Evolutionary conservation across 441 rosid genomes (phyloP).

Genomic region (Arabidopsis lyrata): DNA sequence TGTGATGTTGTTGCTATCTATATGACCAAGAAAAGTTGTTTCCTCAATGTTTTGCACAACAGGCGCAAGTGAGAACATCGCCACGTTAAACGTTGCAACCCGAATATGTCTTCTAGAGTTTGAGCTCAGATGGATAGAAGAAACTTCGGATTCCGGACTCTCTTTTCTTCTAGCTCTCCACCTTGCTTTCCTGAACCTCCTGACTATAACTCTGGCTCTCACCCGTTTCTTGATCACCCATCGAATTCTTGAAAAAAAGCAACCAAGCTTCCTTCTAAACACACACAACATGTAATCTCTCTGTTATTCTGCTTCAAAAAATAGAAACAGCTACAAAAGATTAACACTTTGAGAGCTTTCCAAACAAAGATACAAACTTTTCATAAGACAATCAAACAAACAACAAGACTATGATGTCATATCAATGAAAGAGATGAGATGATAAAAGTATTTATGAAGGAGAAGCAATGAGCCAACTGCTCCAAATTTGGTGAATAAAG

Average conservation of each 20-base stretch:
- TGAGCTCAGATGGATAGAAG: conserved; percentile 41
- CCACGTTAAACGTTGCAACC: conserved; percentile 87
- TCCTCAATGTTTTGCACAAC: conserved; percentile 64
- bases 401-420: neutral
- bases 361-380: conserved; percentile 20
- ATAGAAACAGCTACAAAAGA: conserved; percentile 24
- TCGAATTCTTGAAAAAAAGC: conserved; percentile 58
- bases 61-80: conserved; percentile 96
- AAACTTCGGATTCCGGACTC: conserved; percentile 39
- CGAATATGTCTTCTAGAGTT: conserved; percentile 60
- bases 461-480: conserved; percentile 38
- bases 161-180: conserved; percentile 52
- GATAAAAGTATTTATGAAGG: conserved; percentile 18
- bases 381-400: neutral
- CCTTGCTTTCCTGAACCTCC: conserved; percentile 61
- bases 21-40: conserved; percentile 39
- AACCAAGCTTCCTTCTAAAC: conserved; percentile 60
- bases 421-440: conserved; percentile 23
- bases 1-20: conserved; percentile 42
- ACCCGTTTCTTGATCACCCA: conserved; percentile 68
- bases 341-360: conserved; percentile 12
- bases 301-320: conserved; percentile 33
- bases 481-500: conserved; percentile 28
- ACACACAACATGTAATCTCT: conserved; percentile 50
- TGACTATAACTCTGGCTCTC: conserved; percentile 60